Conservation (phyloP, 1,284 basidiomycete genomes). For the Cryptococcus sp. region DNA sequence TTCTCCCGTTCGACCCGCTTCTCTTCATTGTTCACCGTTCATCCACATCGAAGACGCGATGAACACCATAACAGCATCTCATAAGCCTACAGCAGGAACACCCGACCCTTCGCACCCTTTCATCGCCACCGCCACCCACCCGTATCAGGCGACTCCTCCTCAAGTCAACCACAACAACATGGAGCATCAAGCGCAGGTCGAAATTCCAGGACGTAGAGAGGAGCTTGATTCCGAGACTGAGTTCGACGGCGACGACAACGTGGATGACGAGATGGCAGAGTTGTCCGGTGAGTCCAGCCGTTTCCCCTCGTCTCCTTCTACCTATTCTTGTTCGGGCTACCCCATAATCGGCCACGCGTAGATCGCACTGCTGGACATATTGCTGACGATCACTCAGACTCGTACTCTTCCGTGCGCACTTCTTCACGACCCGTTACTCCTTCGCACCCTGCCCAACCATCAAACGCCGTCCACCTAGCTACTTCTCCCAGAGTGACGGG, state of each 20-base stretch:
- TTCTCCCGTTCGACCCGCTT: no score
- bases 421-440: slow-evolving; percentile 37
- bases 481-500: not conserved
- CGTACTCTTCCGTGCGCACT: slow-evolving; percentile 31
- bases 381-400: slow-evolving; percentile 23
- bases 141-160: no score
- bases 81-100: no score
- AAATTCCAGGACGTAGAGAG: no score
- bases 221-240: not conserved
- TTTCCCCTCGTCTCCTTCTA: not conserved
- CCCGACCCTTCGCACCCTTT: no score
- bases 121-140: no score
- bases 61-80: no score
- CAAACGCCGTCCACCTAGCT: slow-evolving; percentile 5
- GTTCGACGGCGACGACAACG: slow-evolving; percentile 48
- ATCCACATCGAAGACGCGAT: no score
- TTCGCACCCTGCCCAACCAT: slow-evolving; percentile 8
- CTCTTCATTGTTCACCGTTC: no score
- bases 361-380: no score
- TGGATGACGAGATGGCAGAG: slow-evolving; percentile 36
- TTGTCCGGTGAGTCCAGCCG: slow-evolving; percentile 36
- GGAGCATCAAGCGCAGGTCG: no score
- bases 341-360: not conserved
- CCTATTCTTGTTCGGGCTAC: not conserved
- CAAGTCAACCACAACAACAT: no score